Conservation (phyloP, 805 yeast genomes). For the Hanseniaspora singularis region DNA sequence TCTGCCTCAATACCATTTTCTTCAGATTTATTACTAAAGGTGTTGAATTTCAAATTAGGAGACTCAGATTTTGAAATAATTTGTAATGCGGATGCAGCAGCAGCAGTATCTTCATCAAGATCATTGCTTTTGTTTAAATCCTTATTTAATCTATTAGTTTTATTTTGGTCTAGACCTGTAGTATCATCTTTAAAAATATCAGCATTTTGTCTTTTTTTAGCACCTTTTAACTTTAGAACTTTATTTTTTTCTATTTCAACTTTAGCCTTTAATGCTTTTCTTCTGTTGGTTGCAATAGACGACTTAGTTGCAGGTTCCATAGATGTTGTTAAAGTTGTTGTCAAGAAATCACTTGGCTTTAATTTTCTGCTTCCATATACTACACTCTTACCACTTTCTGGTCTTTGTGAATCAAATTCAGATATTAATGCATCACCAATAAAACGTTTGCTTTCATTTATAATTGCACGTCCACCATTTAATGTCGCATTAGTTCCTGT, state of each 20-base stretch:
- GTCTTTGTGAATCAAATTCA: constrained; percentile 13
- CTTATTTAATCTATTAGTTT: constrained; percentile 6
- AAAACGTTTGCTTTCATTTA: constrained; percentile 6
- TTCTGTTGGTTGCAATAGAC: neutral
- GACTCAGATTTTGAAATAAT: constrained; percentile 13
- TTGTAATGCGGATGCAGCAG: constrained; percentile 12
- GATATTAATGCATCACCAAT: constrained; percentile 12
- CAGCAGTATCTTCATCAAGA: neutral
- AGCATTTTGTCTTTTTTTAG: neutral
- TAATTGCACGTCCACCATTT: no score
- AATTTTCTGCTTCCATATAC: constrained; percentile 8
- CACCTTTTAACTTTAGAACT: neutral
- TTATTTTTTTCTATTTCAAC: neutral
- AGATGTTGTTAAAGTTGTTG: constrained; percentile 10
- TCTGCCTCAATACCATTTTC: neutral
- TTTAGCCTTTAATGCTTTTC: neutral
- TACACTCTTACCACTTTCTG: neutral
- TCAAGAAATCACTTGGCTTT: constrained; percentile 14
- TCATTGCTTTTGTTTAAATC: constrained; percentile 12
- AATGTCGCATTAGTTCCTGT: no score
- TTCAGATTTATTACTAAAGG: neutral
- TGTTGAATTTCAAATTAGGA: neutral
- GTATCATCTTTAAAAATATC: no score
- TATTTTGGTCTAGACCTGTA: neutral
- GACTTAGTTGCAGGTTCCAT: constrained; percentile 13